These are phyloP conservation scores for Saccharum spontaneum DNA, from an alignment of 176 grass and related monocot species.

Conservation along the genomic window DNA sequence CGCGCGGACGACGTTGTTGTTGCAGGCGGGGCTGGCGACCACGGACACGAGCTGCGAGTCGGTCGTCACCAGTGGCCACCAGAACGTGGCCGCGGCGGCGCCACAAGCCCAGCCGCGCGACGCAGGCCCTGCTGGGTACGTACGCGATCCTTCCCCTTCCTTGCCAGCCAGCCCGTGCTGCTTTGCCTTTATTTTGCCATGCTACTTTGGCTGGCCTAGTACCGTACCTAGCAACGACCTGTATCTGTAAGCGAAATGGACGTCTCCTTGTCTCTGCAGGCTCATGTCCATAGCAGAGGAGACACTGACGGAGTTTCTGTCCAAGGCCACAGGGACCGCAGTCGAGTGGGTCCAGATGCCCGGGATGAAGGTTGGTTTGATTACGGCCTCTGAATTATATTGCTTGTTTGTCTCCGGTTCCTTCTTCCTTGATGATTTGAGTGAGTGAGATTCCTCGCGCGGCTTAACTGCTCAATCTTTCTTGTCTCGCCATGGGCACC, in stretches of 20 bases:
- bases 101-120: conserved; percentile 48
- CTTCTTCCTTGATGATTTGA: not conserved
- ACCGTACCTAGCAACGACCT: not conserved
- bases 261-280: conserved; percentile 26
- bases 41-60: conserved; percentile 80
- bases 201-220: not conserved
- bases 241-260: not conserved
- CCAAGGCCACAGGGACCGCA: conserved; percentile 85
- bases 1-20: not conserved
- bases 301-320: conserved; percentile 78
- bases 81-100: conserved; percentile 38
- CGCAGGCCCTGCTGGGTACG: conserved; percentile 60
- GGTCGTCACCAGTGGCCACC: conserved; percentile 67
- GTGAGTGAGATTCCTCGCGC: not conserved
- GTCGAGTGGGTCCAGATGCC: conserved; percentile 89
- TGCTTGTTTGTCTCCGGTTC: not conserved
- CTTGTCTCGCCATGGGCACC: not conserved
- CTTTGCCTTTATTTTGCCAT: not conserved
- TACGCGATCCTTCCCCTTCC: not conserved
- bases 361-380: conserved; percentile 72
- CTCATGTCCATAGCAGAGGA: conserved; percentile 76
- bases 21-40: conserved; percentile 56
- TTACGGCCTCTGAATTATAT: not conserved
- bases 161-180: not conserved
- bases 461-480: not conserved